Evolutionary conservation across 306 rosid species (phyloP).

Genomic region (Fagus sylvatica): DNA sequence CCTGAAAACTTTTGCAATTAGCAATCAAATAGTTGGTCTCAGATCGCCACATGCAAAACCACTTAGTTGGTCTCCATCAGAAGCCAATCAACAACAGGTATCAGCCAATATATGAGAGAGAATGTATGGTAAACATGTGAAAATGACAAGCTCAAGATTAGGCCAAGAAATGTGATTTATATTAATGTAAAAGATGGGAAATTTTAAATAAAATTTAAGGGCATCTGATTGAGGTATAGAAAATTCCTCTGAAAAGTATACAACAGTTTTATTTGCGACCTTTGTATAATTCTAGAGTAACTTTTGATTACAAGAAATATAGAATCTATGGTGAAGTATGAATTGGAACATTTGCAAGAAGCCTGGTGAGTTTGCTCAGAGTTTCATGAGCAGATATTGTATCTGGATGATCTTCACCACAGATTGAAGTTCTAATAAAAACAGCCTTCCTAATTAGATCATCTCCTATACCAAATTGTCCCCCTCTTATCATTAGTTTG

Average conservation of each 20-base stretch:
- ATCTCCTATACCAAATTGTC: constrained; percentile 71
- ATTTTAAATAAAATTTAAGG: constrained; percentile 7
- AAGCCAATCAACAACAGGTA: not conserved
- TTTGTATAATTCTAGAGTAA: constrained; percentile 44
- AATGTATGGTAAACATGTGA: not conserved
- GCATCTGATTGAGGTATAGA: constrained; percentile 27
- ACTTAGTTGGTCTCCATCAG: not conserved
- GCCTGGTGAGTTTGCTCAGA: constrained; percentile 74
- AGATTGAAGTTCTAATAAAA: constrained; percentile 76
- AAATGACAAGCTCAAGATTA: not conserved
- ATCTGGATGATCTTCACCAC: constrained; percentile 80
- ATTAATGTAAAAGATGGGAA: too few species aligned
- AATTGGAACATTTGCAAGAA: constrained; percentile 59
- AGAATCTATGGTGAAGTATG: constrained; percentile 66
- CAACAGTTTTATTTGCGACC: constrained; percentile 47
- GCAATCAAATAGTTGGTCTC: not conserved
- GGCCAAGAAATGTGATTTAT: too few species aligned
- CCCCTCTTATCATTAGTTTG: constrained; percentile 84
- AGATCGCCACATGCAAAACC: not conserved
- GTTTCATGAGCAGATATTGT: constrained; percentile 74
- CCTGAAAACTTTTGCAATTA: not conserved
- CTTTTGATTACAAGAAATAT: constrained; percentile 39
- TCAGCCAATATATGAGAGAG: not conserved
- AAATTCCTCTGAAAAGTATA: constrained; percentile 34
- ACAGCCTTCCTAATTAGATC: constrained; percentile 77